Evolutionary conservation across 305 asterid genomes (phyloP).

Genomic region (Fraxinus platypoda): DNA sequence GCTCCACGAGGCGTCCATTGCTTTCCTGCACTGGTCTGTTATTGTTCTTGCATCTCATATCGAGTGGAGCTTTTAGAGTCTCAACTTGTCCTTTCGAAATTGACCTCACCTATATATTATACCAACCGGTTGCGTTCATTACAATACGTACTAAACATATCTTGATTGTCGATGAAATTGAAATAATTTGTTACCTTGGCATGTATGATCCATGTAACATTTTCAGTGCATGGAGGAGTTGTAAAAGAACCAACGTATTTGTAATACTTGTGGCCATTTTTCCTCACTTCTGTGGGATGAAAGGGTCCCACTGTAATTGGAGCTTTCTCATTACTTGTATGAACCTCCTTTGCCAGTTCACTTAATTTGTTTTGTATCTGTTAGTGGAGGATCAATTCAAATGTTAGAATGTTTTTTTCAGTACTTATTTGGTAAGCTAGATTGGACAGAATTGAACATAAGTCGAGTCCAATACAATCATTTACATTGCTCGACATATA

Average conservation of each 20-base stretch:
- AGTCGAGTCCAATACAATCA: neutral
- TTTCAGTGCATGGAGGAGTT: conserved; percentile 70
- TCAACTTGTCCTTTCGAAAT: conserved; percentile 53
- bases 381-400: neutral
- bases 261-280: conserved; percentile 47
- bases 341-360: conserved; percentile 42
- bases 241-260: conserved; percentile 57
- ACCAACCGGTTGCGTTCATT: neutral
- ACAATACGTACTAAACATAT: neutral
- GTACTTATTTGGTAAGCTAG: neutral
- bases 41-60: conserved; percentile 54
- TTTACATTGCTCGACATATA: neutral
- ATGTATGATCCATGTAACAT: conserved; percentile 49
- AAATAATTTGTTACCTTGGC: conserved; percentile 38
- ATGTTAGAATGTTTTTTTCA: neutral
- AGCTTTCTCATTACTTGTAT: conserved; percentile 29
- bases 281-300: conserved; percentile 50
- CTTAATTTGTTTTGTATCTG: conserved; percentile 47
- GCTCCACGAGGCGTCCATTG: conserved; percentile 61
- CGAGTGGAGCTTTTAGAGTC: conserved; percentile 57
- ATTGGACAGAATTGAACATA: neutral
- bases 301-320: conserved; percentile 43
- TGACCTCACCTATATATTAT: conserved; percentile 43
- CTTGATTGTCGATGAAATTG: neutral
- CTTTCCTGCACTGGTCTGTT: conserved; percentile 66